phyloP scores from a whole-genome alignment of 441 rosid genomes.

The Pelargonium citronellum region DNA sequence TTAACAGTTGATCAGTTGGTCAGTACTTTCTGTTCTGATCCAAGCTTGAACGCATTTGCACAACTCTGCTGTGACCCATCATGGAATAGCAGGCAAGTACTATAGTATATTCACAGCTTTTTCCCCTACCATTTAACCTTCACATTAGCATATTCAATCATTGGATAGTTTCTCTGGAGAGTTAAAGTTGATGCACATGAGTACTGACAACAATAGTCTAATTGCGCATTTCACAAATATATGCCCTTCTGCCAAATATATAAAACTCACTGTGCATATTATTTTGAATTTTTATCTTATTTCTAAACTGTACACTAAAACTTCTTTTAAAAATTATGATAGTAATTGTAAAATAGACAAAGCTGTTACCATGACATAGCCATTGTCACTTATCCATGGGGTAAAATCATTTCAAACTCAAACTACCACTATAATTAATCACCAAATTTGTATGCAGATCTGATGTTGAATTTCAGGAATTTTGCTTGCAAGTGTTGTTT shows the following conservation, averaged over 20 bases:
- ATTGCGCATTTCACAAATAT: not conserved
- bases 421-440: not conserved
- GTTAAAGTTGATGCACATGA: not conserved
- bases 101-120: too few relatives aligned
- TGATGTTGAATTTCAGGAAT: constrained; percentile 81
- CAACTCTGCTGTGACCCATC: constrained; percentile 85
- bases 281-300: too few relatives aligned
- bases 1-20: constrained; percentile 81
- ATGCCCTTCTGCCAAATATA: not conserved
- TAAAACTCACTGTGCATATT: not conserved
- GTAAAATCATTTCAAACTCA: not conserved
- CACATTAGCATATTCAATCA: not conserved
- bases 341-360: too few relatives aligned
- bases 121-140: not conserved
- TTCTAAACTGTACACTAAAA: too few relatives aligned
- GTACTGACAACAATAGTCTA: not conserved
- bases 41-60: constrained; percentile 93
- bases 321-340: too few relatives aligned
- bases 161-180: not conserved
- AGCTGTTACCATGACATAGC: not conserved
- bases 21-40: constrained; percentile 92
- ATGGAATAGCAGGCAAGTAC: constrained; percentile 67
- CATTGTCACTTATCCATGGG: constrained; percentile 8
- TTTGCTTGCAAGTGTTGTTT: constrained; percentile 88
- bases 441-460: constrained; percentile 46